Evolutionary conservation across 2,329 filamentous ascomycete species (phyloP).

Genomic region (Didymella pomorum): DNA sequence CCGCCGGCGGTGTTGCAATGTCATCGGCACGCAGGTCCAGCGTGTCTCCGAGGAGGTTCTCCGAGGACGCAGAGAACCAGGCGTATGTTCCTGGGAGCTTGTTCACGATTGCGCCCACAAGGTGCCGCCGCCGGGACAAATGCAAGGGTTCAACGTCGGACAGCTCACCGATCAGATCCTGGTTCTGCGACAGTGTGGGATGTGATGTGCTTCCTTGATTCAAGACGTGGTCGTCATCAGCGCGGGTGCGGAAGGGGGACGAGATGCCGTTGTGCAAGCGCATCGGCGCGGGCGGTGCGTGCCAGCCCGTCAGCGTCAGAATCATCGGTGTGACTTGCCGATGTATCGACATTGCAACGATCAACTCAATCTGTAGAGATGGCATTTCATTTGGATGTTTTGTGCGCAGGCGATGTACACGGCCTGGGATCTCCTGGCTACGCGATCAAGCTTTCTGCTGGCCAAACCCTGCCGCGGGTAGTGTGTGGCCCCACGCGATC

Average conservation of each 20-base stretch:
- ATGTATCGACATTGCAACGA: neutral
- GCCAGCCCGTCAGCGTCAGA: conserved; percentile 21
- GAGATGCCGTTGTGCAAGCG: conserved; percentile 15
- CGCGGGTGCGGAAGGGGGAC: conserved; percentile 16
- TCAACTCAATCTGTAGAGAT: conserved; percentile 7
- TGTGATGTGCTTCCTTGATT: conserved; percentile 3
- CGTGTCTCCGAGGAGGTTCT: no score
- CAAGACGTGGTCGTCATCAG: conserved; percentile 5
- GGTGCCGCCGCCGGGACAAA: no score
- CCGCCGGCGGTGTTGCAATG: neutral
- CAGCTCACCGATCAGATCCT: conserved; percentile 10
- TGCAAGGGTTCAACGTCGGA: conserved; percentile 5
- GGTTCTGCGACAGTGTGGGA: conserved; percentile 1
- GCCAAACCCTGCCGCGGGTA: conserved; percentile 2
- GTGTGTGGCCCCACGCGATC: conserved; percentile 8
- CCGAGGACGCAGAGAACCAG: neutral
- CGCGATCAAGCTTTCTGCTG: conserved; percentile 1
- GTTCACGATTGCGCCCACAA: neutral
- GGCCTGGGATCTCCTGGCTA: neutral
- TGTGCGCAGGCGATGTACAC: neutral
- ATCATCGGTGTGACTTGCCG: conserved; percentile 30
- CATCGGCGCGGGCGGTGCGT: conserved; percentile 28
- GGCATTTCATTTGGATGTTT: neutral
- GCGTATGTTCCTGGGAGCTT: neutral
- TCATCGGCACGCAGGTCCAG: conserved; percentile 2